phyloP scores from a whole-genome alignment of 2,329 filamentous ascomycete genomes.

The Grosmannia clavigera region DNA sequence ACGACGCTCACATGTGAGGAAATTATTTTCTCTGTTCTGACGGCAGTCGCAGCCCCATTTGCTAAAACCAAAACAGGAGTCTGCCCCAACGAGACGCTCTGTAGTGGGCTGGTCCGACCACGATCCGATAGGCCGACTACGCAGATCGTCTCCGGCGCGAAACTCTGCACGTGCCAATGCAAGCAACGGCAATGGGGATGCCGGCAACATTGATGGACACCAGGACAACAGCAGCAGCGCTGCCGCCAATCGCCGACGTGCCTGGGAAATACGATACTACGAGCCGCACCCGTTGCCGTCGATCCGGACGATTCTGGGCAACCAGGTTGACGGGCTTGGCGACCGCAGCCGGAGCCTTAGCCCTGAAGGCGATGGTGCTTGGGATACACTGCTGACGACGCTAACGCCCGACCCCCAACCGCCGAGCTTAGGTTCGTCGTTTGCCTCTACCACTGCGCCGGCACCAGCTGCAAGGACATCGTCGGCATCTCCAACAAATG shows the following conservation, averaged over 20 bases:
- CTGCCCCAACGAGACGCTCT: background rate
- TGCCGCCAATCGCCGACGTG: background rate
- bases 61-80: background rate
- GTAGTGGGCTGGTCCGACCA: conserved; percentile 6
- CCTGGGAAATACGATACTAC: background rate
- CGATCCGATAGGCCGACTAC: background rate
- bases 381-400: conserved; percentile 72
- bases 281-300: conserved; percentile 3
- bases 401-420: conserved; percentile 71
- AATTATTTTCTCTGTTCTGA: too few species aligned
- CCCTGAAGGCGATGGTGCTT: conserved; percentile 52
- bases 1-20: background rate
- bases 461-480: conserved; percentile 12
- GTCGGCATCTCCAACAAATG: background rate
- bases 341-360: conserved; percentile 77
- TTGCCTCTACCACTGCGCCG: conserved; percentile 51
- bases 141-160: background rate
- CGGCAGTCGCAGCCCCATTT: background rate
- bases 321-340: conserved; percentile 57
- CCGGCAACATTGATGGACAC: background rate
- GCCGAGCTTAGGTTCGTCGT: conserved; percentile 72
- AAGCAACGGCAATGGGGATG: background rate
- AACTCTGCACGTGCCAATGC: background rate
- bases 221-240: background rate
- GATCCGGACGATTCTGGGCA: background rate